Conservation (phyloP, 2,329 filamentous ascomycete genomes). For the Verticillium klebahnii region DNA sequence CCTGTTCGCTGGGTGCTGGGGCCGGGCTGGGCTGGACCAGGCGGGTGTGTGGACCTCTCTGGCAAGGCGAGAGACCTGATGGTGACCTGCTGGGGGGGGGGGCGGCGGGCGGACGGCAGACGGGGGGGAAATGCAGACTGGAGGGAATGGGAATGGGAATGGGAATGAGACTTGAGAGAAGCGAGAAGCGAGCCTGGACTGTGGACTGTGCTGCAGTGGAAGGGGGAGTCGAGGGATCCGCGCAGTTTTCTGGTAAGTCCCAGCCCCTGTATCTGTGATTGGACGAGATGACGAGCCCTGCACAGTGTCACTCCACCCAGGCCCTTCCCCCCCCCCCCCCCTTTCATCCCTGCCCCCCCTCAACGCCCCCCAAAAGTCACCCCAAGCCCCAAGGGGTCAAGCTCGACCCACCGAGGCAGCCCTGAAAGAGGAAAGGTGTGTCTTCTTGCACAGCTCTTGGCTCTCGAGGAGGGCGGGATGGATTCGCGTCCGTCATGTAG, state of each 20-base stretch:
- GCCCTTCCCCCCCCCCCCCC: neutral
- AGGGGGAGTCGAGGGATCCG: constrained; percentile 12
- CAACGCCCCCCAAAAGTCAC: neutral
- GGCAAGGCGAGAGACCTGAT: neutral
- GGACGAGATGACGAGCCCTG: neutral
- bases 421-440: neutral
- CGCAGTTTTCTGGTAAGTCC: constrained; percentile 4
- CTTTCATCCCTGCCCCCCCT: neutral
- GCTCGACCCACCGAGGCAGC: neutral
- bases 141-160: constrained; percentile 1
- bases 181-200: constrained; percentile 17
- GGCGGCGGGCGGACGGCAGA: constrained; percentile 12
- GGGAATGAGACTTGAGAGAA: constrained; percentile 16
- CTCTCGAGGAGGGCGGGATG: neutral
- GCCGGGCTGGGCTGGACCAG: neutral
- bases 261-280: neutral
- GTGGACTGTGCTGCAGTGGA: constrained; percentile 3
- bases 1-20: neutral
- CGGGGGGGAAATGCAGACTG: constrained; percentile 14
- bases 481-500: neutral
- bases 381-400: neutral
- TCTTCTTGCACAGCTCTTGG: neutral
- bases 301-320: neutral
- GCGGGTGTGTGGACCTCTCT: neutral
- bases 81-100: neutral